Base-by-base conservation (phyloP, 306 rosid genomes). In the Quercus bicolor region DNA sequence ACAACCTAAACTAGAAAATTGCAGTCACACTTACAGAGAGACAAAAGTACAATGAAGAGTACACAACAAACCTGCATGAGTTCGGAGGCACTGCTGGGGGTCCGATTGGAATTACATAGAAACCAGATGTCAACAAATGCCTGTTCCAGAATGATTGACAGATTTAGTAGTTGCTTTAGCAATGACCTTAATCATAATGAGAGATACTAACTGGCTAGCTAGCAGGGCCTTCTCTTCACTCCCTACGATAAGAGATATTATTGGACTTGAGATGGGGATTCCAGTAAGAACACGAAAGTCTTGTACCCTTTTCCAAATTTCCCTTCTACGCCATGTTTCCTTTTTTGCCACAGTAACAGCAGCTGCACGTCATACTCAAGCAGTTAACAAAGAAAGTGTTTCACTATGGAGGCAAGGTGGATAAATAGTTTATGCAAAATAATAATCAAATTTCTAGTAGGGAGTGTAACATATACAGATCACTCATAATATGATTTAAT, bases 81-180 rank as follows among this genome's bases (percentile, higher is more conserved):
- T 95, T 92, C 29, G 94, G 94, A 65, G 98, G 92, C 86, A 95
- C 98, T 1, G 97, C 90, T 60, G 98, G 98, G 56, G 98, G 98
- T 79, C 96, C 81, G 75, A 95, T 91, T 65, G 98, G 98, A 29
- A 93, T 91, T 77, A 95, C 94, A 19, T 92, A 98, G 77, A 95
- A 92, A 78, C 98, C 98, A 62, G 98, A 88, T 85, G 90, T 88
- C 86, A 95, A 74, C 87, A 92, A 75, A 84, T 90, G 79, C 85
- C 98, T 95, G 91, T 56, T 79, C 68, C 75, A 77, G 26, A 70
- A 87, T 29, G 68, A 65, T 11, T 18, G 14, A 78, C 31, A 74
- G n/a, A 74, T 33, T 83, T 21, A 79, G 84, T 68, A 24, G 3
- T 28, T 28, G 61, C 14, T 71, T 64, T 16, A 74, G 70, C 55